A percentile compares a stretch with the other conserved stretches of the same genome.
Evolutionary conservation across 2,329 filamentous ascomycete species (phyloP).

Genomic region (Metarhizium guizhouense): DNA sequence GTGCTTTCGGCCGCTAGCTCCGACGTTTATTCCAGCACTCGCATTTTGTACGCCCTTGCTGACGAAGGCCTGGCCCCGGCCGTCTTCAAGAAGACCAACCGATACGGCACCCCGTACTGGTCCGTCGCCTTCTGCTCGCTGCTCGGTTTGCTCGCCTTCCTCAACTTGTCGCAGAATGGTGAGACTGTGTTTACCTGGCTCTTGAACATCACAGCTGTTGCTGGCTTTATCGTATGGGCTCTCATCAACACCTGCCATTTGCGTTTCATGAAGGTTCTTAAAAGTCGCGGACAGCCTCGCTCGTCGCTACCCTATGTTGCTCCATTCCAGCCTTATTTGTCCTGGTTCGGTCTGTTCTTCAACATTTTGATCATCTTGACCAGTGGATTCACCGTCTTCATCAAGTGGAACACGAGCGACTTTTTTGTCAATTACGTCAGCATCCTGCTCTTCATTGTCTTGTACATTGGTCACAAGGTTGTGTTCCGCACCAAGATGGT

Average conservation of each 20-base stretch:
- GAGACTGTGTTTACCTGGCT: conserved; percentile 62
- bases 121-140: conserved; percentile 45
- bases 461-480: conserved; percentile 54
- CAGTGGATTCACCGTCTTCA: conserved; percentile 61
- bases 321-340: conserved; percentile 53
- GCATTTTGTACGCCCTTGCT: conserved; percentile 58
- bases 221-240: conserved; percentile 62
- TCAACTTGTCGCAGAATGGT: conserved; percentile 53
- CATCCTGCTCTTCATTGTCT: conserved; percentile 51
- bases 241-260: conserved; percentile 57
- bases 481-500: conserved; percentile 30
- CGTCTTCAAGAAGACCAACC: conserved; percentile 51
- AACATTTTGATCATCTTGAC: conserved; percentile 56
- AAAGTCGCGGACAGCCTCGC: conserved; percentile 47
- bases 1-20: conserved; percentile 73
- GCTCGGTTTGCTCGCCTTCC: conserved; percentile 56
- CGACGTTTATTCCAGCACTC: conserved; percentile 64
- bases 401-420: conserved; percentile 48
- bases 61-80: conserved; percentile 53
- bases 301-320: conserved; percentile 51
- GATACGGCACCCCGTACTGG: conserved; percentile 51
- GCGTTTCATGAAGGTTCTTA: conserved; percentile 53
- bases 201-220: conserved; percentile 60
- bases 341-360: conserved; percentile 58
- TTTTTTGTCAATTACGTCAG: conserved; percentile 61